Percentiles rank a stretch among this genome's conserved stretches.
Evolutionary conservation across 305 asterid genomes (phyloP).

Genomic region (Withania somnifera): DNA sequence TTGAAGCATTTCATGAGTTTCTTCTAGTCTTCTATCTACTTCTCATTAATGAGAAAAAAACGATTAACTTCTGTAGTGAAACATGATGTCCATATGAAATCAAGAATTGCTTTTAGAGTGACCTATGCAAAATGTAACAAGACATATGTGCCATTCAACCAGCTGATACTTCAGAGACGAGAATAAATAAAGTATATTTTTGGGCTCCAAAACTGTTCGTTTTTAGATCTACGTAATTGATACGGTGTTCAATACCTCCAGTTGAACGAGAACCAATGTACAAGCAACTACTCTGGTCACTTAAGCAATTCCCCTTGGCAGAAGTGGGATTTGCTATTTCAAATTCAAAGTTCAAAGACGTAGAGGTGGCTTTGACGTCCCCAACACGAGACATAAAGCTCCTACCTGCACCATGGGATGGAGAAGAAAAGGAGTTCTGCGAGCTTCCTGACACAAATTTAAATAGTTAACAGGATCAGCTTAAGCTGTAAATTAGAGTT

Average conservation of each 20-base stretch:
- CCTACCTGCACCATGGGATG: slow-evolving; percentile 45
- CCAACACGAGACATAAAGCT: slow-evolving; percentile 49
- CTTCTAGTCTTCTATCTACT: background rate
- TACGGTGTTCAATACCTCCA: slow-evolving; percentile 40
- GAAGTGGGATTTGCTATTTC: slow-evolving; percentile 30
- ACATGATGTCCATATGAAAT: background rate
- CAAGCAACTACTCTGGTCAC: slow-evolving; percentile 37
- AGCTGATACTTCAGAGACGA: background rate
- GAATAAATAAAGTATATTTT: background rate
- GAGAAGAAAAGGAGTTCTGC: slow-evolving; percentile 36
- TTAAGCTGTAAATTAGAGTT: background rate
- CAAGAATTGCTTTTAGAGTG: background rate
- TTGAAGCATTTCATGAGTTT: background rate
- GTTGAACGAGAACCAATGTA: slow-evolving; percentile 64
- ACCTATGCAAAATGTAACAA: background rate
- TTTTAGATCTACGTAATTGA: background rate
- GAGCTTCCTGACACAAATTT: slow-evolving; percentile 43
- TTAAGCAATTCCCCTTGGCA: slow-evolving; percentile 17
- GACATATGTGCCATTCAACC: background rate
- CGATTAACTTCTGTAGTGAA: background rate
- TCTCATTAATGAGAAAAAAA: background rate
- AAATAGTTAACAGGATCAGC: background rate
- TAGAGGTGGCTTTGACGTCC: slow-evolving; percentile 35
- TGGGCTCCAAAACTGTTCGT: background rate
- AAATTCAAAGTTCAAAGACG: slow-evolving; percentile 26